These are phyloP conservation scores for Scheffersomyces coipomensis DNA, from an alignment of 805 yeast genomes.

Conservation along the genomic window DNA sequence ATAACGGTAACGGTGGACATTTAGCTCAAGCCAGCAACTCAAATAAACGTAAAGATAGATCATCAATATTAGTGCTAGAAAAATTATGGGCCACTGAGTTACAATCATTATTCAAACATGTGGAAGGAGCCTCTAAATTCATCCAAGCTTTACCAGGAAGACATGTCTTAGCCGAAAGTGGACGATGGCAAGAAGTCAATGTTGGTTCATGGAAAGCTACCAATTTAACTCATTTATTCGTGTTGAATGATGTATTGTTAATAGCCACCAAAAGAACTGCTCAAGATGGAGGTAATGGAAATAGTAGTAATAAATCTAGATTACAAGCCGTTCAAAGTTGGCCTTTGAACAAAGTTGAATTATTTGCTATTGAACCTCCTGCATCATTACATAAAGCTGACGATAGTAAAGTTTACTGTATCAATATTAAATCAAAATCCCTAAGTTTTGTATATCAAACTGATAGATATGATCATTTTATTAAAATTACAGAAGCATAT, in stretches of 20 bases:
- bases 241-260: conserved; percentile 74
- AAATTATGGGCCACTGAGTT: conserved; percentile 80
- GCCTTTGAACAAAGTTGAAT: conserved; percentile 63
- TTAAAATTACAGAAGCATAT: conserved; percentile 52
- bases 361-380: conserved; percentile 38
- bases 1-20: conserved; percentile 9
- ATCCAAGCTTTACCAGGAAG: conserved; percentile 76
- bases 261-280: conserved; percentile 60
- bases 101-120: conserved; percentile 69
- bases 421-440: conserved; percentile 48
- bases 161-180: conserved; percentile 75
- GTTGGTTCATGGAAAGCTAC: conserved; percentile 81
- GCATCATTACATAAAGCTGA: conserved; percentile 12
- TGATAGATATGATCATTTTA: conserved; percentile 56
- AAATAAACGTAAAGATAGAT: conserved; percentile 51
- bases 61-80: conserved; percentile 70
- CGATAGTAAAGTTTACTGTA: conserved; percentile 31
- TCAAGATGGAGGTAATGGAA: conserved; percentile 24
- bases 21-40: background rate
- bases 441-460: conserved; percentile 59
- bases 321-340: conserved; percentile 76
- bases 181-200: conserved; percentile 84
- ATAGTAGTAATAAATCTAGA: conserved; percentile 26
- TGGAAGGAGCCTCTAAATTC: conserved; percentile 86
- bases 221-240: conserved; percentile 70